Percentiles rank a stretch among this genome's conserved stretches.
Conservation (phyloP, 176 grass and related monocot species). For the Urochloa ruziziensis region DNA sequence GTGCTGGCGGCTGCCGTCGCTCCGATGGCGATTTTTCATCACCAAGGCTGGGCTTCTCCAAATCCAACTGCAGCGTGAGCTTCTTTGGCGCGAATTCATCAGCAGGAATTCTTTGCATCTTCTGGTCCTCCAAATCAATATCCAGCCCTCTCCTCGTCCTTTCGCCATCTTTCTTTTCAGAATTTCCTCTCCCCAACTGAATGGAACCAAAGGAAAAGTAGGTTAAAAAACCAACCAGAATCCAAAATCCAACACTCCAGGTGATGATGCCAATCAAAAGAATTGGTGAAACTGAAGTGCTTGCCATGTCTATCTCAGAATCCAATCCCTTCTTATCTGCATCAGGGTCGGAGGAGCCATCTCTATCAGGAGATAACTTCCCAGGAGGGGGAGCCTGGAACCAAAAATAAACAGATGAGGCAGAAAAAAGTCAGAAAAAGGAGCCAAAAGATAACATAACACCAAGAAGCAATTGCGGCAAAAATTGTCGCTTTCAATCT, state of each 20-base stretch:
- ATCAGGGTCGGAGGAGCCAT: constrained; percentile 68
- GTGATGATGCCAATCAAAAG: constrained; percentile 32
- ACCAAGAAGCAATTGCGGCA: constrained; percentile 36
- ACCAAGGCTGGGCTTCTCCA: constrained; percentile 66
- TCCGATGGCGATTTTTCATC: constrained; percentile 48
- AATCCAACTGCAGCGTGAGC: constrained; percentile 72
- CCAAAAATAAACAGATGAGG: constrained; percentile 23
- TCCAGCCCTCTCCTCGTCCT: constrained; percentile 33
- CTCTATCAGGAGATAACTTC: constrained; percentile 94
- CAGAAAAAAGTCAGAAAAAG: constrained; percentile 39
- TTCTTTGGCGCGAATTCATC: constrained; percentile 59
- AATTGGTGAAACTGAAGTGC: constrained; percentile 35
- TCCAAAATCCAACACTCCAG: constrained; percentile 33
- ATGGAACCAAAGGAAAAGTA: neutral
- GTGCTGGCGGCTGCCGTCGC: constrained; percentile 11
- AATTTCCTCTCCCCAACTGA: constrained; percentile 43
- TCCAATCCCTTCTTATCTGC: constrained; percentile 62
- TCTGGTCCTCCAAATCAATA: constrained; percentile 59
- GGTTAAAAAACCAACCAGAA: constrained; percentile 16
- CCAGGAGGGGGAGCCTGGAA: constrained; percentile 94
- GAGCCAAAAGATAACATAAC: constrained; percentile 30
- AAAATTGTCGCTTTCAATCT: constrained; percentile 75
- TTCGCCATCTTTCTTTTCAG: constrained; percentile 68
- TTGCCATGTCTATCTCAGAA: constrained; percentile 80
- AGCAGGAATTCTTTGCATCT: constrained; percentile 40